A percentile compares a stretch with the other conserved stretches of the same genome.
phyloP scores from a whole-genome alignment of 495 filamentous ascomycete genomes.

The Hyaloscypha finlandica region DNA sequence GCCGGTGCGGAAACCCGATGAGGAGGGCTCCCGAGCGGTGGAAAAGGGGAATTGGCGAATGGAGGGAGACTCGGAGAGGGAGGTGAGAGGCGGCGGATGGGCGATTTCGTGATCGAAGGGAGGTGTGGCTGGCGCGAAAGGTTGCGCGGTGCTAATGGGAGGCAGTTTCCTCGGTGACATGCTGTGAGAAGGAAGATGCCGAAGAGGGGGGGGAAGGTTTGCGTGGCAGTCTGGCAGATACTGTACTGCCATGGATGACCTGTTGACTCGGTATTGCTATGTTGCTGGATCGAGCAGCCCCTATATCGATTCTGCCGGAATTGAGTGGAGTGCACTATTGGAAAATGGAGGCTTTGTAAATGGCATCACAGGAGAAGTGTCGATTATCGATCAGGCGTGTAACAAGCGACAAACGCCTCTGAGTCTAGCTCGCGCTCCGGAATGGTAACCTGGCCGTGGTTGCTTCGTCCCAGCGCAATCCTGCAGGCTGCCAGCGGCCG shows the following conservation, averaged over 20 bases:
- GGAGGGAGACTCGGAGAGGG: too few relatives aligned
- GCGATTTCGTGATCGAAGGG: background rate
- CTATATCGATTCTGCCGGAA: too few relatives aligned
- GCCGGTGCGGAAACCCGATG: background rate
- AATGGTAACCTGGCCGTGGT: background rate
- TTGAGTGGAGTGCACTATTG: background rate
- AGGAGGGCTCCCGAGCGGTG: background rate
- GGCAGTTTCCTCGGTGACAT: background rate
- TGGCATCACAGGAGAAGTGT: background rate
- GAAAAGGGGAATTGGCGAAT: conserved; percentile 11
- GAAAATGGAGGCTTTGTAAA: background rate
- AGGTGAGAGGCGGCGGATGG: background rate
- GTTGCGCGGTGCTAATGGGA: background rate
- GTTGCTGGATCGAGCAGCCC: too few relatives aligned
- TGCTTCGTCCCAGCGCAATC: background rate
- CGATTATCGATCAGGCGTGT: too few relatives aligned
- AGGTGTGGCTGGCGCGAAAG: background rate
- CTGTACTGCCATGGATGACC: background rate
- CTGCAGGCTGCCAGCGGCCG: background rate
- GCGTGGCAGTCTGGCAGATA: background rate
- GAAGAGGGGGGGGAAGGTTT: background rate
- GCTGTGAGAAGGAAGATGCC: background rate
- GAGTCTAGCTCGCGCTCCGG: background rate
- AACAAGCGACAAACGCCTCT: background rate
- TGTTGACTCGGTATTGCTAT: background rate